phyloP scores from a whole-genome alignment of 2,329 filamentous ascomycete species.

The Diaporthe batatas region DNA sequence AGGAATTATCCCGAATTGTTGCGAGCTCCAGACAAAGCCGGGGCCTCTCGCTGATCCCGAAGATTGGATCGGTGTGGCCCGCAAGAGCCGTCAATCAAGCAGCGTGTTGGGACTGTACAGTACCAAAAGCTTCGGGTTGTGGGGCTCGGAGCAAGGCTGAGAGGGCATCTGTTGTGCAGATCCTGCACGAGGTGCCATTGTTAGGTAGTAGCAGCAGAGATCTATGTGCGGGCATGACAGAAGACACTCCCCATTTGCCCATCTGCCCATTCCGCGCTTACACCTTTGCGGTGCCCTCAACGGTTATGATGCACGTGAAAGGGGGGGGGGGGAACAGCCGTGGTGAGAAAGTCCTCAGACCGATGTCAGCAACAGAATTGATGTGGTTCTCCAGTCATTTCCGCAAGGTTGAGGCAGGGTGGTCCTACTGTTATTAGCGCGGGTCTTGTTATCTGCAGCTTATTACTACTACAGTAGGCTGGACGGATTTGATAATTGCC shows the following conservation, averaged over 20 bases:
- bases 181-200: slow-evolving; percentile 26
- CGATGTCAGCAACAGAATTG: background rate
- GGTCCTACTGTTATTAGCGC: background rate
- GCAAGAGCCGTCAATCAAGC: slow-evolving; percentile 10
- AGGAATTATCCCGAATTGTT: slow-evolving; percentile 4
- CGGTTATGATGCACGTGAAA: background rate
- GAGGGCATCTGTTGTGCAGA: background rate
- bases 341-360: background rate
- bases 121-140: slow-evolving; percentile 18
- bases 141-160: slow-evolving; percentile 24
- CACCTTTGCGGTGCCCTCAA: background rate
- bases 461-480: background rate
- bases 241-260: background rate
- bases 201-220: slow-evolving; percentile 7
- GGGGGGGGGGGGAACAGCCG: background rate
- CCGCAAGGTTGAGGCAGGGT: slow-evolving; percentile 3
- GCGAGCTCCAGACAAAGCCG: background rate
- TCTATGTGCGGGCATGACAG: background rate
- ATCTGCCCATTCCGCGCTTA: background rate
- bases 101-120: background rate
- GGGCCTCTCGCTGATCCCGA: slow-evolving; percentile 12
- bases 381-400: background rate
- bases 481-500: slow-evolving; percentile 21
- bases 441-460: slow-evolving; percentile 6
- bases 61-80: slow-evolving; percentile 5